Conservation (phyloP, 1,139 yeast species). For the Sugiyamaella paludigena region DNA sequence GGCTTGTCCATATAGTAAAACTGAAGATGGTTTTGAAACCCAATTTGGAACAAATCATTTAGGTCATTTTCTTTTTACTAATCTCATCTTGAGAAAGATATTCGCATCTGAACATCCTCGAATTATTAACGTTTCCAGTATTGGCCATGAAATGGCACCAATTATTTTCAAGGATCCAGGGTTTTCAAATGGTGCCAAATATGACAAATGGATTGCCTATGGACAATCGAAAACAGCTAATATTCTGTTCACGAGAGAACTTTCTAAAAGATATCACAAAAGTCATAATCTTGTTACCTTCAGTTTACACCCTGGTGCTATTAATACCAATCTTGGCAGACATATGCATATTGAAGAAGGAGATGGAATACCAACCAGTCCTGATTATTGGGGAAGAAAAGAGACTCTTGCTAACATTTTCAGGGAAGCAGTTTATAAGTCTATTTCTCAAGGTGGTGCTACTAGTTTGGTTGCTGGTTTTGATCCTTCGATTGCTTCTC, state of each 20-base stretch:
- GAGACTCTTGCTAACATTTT: neutral
- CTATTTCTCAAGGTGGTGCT: constrained; percentile 12
- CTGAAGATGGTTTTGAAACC: constrained; percentile 68
- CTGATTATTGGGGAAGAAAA: constrained; percentile 13
- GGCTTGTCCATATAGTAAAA: constrained; percentile 62
- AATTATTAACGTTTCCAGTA: constrained; percentile 63
- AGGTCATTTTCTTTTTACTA: constrained; percentile 51
- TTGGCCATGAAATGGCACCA: constrained; percentile 50
- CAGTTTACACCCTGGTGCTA: constrained; percentile 20
- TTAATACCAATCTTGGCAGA: constrained; percentile 6
- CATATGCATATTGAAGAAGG: constrained; percentile 5
- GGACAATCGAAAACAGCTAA: constrained; percentile 35
- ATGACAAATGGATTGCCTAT: constrained; percentile 21
- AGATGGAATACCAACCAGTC: neutral
- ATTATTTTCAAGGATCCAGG: constrained; percentile 30
- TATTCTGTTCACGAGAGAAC: constrained; percentile 16
- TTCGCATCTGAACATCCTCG: constrained; percentile 56
- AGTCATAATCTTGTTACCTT: constrained; percentile 13
- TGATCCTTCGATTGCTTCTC: constrained; percentile 8
- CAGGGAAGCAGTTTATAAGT: neutral
- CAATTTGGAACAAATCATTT: constrained; percentile 71
- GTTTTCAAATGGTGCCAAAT: constrained; percentile 18
- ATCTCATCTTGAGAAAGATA: constrained; percentile 51
- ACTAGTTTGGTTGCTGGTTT: constrained; percentile 15
- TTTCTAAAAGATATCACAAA: constrained; percentile 7